A percentile compares a stretch with the other conserved stretches of the same genome.
Evolutionary conservation across 2,329 filamentous ascomycete genomes (phyloP).

Genomic region (Fusarium nodosum): DNA sequence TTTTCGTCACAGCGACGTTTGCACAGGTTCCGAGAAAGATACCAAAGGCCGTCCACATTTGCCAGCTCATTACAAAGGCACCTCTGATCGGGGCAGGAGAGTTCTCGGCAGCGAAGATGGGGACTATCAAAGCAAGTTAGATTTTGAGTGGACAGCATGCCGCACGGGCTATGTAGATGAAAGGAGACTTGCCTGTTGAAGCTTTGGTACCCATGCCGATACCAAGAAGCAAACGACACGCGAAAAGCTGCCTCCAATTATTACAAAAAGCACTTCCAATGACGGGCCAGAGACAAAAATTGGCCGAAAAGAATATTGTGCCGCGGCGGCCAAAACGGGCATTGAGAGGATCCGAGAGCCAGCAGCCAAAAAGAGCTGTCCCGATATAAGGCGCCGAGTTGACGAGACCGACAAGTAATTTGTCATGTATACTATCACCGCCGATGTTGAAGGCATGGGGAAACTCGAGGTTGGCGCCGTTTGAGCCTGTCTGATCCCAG

Average conservation of each 20-base stretch:
- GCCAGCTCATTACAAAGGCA: constrained; percentile 85
- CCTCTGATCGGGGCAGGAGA: constrained; percentile 78
- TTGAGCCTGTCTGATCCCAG: constrained; percentile 76
- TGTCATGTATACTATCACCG: constrained; percentile 54
- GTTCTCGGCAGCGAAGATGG: constrained; percentile 82
- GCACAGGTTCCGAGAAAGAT: constrained; percentile 72
- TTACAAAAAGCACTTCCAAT: constrained; percentile 79
- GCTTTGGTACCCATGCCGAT: constrained; percentile 83
- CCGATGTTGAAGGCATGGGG: constrained; percentile 64
- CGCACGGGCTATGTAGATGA: background rate
- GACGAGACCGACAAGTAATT: constrained; percentile 73
- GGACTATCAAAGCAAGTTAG: constrained; percentile 65
- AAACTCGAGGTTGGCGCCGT: constrained; percentile 74
- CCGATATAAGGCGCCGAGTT: constrained; percentile 70
- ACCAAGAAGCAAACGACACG: constrained; percentile 79
- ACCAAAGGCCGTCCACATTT: constrained; percentile 76
- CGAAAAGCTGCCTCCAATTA: constrained; percentile 78
- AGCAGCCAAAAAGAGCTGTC: constrained; percentile 68
- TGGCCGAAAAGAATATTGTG: constrained; percentile 78
- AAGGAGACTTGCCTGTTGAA: constrained; percentile 62
- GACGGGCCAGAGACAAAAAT: constrained; percentile 77
- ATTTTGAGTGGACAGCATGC: background rate
- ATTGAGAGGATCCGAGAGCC: constrained; percentile 75
- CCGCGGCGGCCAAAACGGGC: constrained; percentile 60
- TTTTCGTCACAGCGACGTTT: constrained; percentile 64